These are phyloP conservation scores for Mycena galopus DNA, from an alignment of 768 basidiomycete species.

Conservation along the genomic window DNA sequence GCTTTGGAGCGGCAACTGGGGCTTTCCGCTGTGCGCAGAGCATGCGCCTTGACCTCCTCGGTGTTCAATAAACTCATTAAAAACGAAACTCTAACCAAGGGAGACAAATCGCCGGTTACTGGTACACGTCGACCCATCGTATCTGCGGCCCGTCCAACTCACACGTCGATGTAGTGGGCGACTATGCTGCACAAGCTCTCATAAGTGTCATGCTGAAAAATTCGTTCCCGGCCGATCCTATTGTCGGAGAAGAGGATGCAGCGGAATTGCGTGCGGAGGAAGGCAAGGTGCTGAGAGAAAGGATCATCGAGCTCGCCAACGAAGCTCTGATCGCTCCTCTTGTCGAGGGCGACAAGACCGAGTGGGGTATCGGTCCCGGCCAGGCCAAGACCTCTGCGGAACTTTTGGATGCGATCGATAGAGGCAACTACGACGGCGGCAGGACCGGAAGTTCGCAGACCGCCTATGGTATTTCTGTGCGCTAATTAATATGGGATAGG, in stretches of 20 bases:
- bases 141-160: not conserved
- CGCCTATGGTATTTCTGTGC: conserved; percentile 1
- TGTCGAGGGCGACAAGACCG: conserved; percentile 65
- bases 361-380: conserved; percentile 82
- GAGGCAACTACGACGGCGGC: conserved; percentile 83
- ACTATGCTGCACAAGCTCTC: conserved; percentile 94
- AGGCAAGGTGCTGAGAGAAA: conserved; percentile 60
- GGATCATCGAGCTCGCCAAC: conserved; percentile 87
- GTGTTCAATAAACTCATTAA: conserved; percentile 90
- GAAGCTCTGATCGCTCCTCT: conserved; percentile 75
- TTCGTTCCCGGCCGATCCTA: conserved; percentile 87
- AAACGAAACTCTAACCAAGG: conserved; percentile 89
- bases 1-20: conserved; percentile 84
- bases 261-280: conserved; percentile 73
- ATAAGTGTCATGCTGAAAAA: conserved; percentile 83
- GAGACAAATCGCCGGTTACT: conserved; percentile 93
- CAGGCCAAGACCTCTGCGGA: conserved; percentile 64
- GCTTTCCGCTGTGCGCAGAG: conserved; percentile 87
- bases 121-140: conserved; percentile 54
- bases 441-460: conserved; percentile 73
- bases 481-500: conserved; percentile 55
- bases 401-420: conserved; percentile 89
- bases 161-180: conserved; percentile 74
- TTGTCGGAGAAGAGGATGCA: conserved; percentile 97
- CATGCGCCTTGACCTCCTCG: conserved; percentile 84